phyloP scores from a whole-genome alignment of 495 filamentous ascomycete genomes.

The Xylaria cubensis region DNA sequence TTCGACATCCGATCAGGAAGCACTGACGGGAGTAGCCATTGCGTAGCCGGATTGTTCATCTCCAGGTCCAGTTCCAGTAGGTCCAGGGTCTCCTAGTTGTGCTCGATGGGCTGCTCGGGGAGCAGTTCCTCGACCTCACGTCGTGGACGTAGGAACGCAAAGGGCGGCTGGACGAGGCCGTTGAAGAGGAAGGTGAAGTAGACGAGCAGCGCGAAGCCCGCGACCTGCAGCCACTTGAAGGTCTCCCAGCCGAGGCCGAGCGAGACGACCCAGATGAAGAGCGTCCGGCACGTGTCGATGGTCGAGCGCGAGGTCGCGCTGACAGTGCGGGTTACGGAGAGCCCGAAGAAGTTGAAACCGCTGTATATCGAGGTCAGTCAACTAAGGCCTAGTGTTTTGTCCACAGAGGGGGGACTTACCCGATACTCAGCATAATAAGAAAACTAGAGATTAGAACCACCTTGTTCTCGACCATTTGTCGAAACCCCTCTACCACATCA shows the following conservation, averaged over 20 bases:
- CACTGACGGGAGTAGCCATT: not conserved
- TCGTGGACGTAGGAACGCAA: slow-evolving; percentile 56
- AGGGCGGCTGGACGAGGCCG: slow-evolving; percentile 82
- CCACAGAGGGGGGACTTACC: slow-evolving; percentile 60
- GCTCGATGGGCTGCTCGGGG: slow-evolving; percentile 86
- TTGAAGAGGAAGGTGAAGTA: slow-evolving; percentile 99
- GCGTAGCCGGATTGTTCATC: not conserved
- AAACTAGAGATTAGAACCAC: slow-evolving; percentile 75
- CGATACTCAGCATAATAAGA: slow-evolving; percentile 95
- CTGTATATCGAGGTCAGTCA: slow-evolving; percentile 47
- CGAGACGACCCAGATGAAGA: slow-evolving; percentile 98
- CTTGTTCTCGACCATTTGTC: slow-evolving; percentile 73
- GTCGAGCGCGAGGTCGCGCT: slow-evolving; percentile 91
- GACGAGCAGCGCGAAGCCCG: slow-evolving; percentile 86
- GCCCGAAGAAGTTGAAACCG: slow-evolving; percentile 98
- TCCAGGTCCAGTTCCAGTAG: no score
- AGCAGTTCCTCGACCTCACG: slow-evolving; percentile 74
- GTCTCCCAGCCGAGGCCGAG: slow-evolving; percentile 93
- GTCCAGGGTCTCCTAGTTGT: slow-evolving; percentile 49
- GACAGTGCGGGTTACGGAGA: slow-evolving; percentile 86
- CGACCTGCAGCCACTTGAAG: slow-evolving; percentile 97
- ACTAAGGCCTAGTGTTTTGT: not conserved
- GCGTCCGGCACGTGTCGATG: slow-evolving; percentile 95
- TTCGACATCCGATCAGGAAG: not conserved
- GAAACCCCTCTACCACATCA: slow-evolving; percentile 83